Evolutionary conservation across 192 early-diverging fungal species (phyloP), one percentile per base, ranked within the genome.

Genomic region (Dimargaris cristalligena): DNA sequence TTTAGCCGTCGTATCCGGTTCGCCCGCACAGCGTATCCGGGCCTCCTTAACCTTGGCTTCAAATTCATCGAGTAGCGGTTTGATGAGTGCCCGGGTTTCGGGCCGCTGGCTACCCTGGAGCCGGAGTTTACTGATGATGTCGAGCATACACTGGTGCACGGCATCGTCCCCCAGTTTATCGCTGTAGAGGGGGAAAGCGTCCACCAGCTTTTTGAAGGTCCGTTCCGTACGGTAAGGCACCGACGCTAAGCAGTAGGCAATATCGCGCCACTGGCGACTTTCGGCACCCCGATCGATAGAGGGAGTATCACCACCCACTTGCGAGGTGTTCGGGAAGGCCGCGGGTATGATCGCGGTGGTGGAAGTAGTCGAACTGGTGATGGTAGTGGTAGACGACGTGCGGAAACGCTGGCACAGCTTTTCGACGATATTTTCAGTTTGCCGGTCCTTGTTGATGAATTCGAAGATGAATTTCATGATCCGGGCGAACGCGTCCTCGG

Each of bases 381-480:
- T n/a, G n/a, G n/a, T n/a, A n/a, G n/a, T n/a, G n/a, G n/a, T n/a
- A n/a, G n/a, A n/a, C 3, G 89, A 76, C 64, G 83, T 89, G 63
- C 84, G 79, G 73, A 97, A 97, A 31, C 96, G 81, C 58, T 88
- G 77, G 73, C 94, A 99, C 29, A 99, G 77, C 71, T 99, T 97
- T 47, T 97, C 94, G 11, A 90, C 82, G 41, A 99, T 83, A 62
- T 88, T 92, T 59, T 97, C 96, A 23, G 85, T 83, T 70, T 97
- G 93, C 49, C 87, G 82, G 56, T 95, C 96, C 84, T 94, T 71
- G 41, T 68, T 83, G 68, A 94, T 89, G 70, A 99, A 91, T 18
- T 88, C 86, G 64, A 99, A 91, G 28, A 99, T 66, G 73, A 91
- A 97, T 65, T 87, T 84, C 89, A 99, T 95, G 50, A 99, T 92